Base-by-base conservation (phyloP, 768 basidiomycete species). In the Gelatoporia subvermispora region DNA sequence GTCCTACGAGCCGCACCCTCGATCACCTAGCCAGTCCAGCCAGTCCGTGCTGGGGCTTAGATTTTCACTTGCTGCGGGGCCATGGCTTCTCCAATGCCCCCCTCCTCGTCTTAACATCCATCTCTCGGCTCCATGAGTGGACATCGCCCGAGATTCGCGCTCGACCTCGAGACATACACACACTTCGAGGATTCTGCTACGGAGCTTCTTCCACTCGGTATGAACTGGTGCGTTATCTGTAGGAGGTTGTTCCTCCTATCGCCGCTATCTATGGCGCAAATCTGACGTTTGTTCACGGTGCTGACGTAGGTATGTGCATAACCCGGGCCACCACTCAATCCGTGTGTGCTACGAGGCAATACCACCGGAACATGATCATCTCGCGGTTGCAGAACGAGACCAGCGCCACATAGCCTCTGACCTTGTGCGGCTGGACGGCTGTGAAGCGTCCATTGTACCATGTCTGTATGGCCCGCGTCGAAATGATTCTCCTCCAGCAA, bases 271-370 rank as follows among this genome's bases (percentile, higher is more conserved):
- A 5, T 39, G 5, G n/a, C 7, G 8, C 37, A 39, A 21, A 4
- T 5, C 41, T 42, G 9, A 21, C 9, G 8, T 20, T 21, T 20
- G 22, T 21, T 5, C 37, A 7, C 37, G 16, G 8, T 22, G 8
- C 42, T 34, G 21, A 22, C 24, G 23, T 24, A 55, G 54, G 54
- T 49, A 45, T 47, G 45, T 55, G 16, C 54, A 55, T 43, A 51
- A 55, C 24, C 54, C 54, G 10, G 43, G 48, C 15, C 28, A 38
- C 8, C 50, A 44, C 41, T 35, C 54, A 11, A 50, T 55, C 0
- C 47, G 50, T 1, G 44, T 47, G n/a, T 50, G 54, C 4, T 55
- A 55, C 31, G 50, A 51, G 21, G 47, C 50, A 7, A 49, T 55
- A 18, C 50, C 48, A n/a, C 22, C 24, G 10, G 17, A 49, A n/a